Base-by-base conservation (phyloP, 2,329 filamentous ascomycete species). In the Ceratocystis ficicola region DNA sequence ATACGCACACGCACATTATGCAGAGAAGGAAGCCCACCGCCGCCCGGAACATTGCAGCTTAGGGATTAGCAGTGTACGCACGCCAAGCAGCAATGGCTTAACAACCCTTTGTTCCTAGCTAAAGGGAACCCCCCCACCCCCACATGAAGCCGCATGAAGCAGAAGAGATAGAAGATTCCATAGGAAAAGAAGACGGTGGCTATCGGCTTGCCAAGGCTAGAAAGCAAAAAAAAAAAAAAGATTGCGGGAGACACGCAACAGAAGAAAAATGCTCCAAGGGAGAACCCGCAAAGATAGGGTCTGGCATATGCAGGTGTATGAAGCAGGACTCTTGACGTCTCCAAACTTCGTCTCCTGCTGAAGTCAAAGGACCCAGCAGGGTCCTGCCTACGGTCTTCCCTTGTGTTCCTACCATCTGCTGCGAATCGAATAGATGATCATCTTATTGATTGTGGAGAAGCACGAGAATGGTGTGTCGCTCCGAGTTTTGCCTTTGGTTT, bases 391-490 rank as follows among this genome's bases (percentile, higher is more conserved):
- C 15, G 25, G 10, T n/a, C 20, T 59, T 30, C 30, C 8, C 55
- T 17, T 59, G 55, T 59, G 17, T 59, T 59, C 50, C 50, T 48
- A 48, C 48, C 32, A 17, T 59, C 55, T n/a, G 20, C 28, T 36
- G 25, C 25, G 12, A 30, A 20, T n/a, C 22, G 25, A 59, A 59
- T 32, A 59, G 17, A 36, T 36, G 55, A 10, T 32, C 55, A 59
- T 59, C 55, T 59, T 59, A 59, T 59, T 59, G 55, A 59, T 5
- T 59, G 30, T 36, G 55, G 55, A 59, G 25, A 59, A 59, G 55
- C 15, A 59, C 10, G 28, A 30, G 12, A 6, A 12, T 12, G 28
- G 15, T 59, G 55, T 36, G 2, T 20, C n/a, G 30, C 30, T 20
- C 28, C 30, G 28, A 59, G 8, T 59, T 17, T 30, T 59, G 28